Percentiles rank a stretch among this genome's conserved stretches.
Evolutionary conservation across 129 eudicot species (phyloP).

Genomic region (Chrysanthemum makinoi): DNA sequence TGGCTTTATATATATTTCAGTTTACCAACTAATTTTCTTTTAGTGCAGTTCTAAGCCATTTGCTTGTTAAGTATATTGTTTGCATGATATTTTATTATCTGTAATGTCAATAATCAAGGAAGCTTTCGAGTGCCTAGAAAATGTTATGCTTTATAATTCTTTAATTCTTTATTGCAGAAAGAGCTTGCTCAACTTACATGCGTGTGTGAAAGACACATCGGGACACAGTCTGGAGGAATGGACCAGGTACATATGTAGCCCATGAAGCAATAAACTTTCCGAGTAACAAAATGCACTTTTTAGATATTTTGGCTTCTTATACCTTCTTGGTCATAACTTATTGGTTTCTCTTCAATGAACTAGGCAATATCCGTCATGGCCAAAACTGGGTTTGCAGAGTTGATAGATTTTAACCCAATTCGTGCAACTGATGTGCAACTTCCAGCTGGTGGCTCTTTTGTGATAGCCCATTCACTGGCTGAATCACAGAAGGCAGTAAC

Average conservation of each 20-base stretch:
- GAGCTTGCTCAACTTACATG: slow-evolving; percentile 93
- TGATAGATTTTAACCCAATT: slow-evolving; percentile 87
- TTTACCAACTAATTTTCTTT: no score
- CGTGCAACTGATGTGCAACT: slow-evolving; percentile 91
- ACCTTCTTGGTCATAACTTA: slow-evolving; percentile 7
- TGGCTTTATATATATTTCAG: no score
- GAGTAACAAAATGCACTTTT: background rate
- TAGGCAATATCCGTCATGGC: slow-evolving; percentile 98
- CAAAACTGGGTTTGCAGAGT: slow-evolving; percentile 77
- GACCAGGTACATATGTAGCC: slow-evolving; percentile 61
- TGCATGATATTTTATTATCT: background rate
- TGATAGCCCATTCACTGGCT: slow-evolving; percentile 87
- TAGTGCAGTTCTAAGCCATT: no score
- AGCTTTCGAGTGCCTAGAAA: slow-evolving; percentile 4
- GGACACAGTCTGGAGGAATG: slow-evolving; percentile 99
- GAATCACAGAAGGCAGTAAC: slow-evolving; percentile 94
- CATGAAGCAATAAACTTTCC: background rate
- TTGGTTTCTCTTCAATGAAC: slow-evolving; percentile 2
- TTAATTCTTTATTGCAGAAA: slow-evolving; percentile 44
- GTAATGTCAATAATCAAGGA: background rate
- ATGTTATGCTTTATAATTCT: background rate
- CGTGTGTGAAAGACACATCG: slow-evolving; percentile 95
- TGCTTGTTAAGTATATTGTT: no score
- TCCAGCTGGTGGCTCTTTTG: slow-evolving; percentile 81
- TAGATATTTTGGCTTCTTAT: background rate